Evolutionary conservation across 305 asterid species (phyloP), one percentile per base, ranked within the genome.

Genomic region (Fraxinus ornus): DNA sequence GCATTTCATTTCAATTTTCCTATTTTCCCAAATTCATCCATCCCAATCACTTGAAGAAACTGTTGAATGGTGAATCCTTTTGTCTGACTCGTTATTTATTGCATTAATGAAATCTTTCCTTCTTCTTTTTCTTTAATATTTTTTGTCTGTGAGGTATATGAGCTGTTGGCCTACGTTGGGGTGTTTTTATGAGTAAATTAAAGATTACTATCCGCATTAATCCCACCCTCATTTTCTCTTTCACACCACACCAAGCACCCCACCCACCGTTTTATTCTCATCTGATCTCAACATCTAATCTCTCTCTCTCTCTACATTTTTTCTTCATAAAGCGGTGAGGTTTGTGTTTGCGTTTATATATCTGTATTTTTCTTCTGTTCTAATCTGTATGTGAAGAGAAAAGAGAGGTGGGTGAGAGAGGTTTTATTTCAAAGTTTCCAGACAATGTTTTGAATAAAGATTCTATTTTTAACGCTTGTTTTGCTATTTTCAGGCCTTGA

Each of bases 401-500:
- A 80, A 55, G 60, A 80, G 84, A 84, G 88, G 90, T 83, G 86
- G 87, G 82, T 76, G 78, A 30, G 80, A 30, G 80, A 60, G 86
- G 26, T 83, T 79, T 70, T 83, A 72, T 80, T 32, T 66, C 76
- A 2, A 39, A 28, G 70, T 39, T 30, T 84, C 22, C 68, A 84
- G 44, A 37, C 22, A 41, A 78, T 76, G 57, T 76, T 84, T 78
- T 79, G 55, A 64, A 15, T 47, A 71, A 79, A 76, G 66, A 80
- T 81, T 28, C 32, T 55, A 76, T 44, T 86, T 71, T 75, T 85
- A 74, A 88, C 73, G 84, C 36, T 81, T 82, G 77, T 73, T 76
- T 85, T 86, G 86, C 81, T 86, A 83, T 84, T 82, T 86, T 80
- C 91, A 93, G 97, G 94, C 90, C 82, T 89, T 86, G 88, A 84